Evolutionary conservation across 257 asterid genomes (phyloP), one percentile per base, ranked within the genome.

Genomic region (Nicotiana sylvestris): DNA sequence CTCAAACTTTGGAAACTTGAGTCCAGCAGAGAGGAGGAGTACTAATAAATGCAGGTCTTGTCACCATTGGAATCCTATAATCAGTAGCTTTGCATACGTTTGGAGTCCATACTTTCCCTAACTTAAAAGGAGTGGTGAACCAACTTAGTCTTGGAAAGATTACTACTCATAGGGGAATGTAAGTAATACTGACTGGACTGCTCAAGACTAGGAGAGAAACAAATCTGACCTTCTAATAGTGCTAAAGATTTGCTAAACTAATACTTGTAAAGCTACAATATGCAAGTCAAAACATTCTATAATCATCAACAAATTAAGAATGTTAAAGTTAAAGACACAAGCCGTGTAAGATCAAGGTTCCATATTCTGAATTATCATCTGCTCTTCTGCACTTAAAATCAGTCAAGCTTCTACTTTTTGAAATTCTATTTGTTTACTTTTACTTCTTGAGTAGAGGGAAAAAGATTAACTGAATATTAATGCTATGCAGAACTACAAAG

Each of bases 401-500:
- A 49, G 29, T 37, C 79, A 12, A 72, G 79, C 61, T 6, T 72
- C 79, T 25, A 46, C 17, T 12, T 43, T 21, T 57, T 76, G 37
- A 46, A n/a, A 4, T 15, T 70, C 32, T 32, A 33, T 11, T 7
- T 72, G 35, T 46, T 32, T 43, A 3, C 37, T 30, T 39, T 82
- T 51, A 57, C 43, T 55, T 33, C 49, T 16, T 10, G 35, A 8
- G 62, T 29, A 39, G 77, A 21, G 25, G 49, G 29, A 16, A 30
- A 49, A 55, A 6, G 13, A 21, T 12, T 66, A 43, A 57, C 21
- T 35, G n/a, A 9, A 3, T 25, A 65, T 81, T 51, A 29, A 77
- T 66, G 81, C 81, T 56, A 77, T 83, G 86, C 97, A 96, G 99
- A 76, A 85, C 70, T 90, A 87, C 78, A 25, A 29, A 78, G 89